These are phyloP conservation scores for Aspergillus versicolor DNA, from an alignment of 2,329 filamentous ascomycete species.

Conservation along the genomic window DNA sequence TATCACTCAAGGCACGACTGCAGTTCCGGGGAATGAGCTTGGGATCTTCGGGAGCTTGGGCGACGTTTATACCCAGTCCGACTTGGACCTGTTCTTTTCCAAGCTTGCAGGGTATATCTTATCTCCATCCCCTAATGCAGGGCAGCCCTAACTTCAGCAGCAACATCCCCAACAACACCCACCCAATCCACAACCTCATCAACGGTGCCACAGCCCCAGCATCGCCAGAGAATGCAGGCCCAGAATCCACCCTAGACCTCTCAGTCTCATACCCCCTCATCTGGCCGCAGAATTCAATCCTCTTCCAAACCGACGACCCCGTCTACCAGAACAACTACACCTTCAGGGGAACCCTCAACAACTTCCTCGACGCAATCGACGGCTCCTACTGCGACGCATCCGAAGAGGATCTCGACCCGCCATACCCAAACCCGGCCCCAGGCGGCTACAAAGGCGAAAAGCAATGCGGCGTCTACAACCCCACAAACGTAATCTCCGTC, in stretches of 20 bases:
- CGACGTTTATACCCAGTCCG: slow-evolving; percentile 48
- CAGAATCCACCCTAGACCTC: slow-evolving; percentile 57
- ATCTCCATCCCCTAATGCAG: background rate
- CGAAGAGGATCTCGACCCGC: slow-evolving; percentile 53
- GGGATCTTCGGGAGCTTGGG: slow-evolving; percentile 48
- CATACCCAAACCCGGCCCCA: slow-evolving; percentile 50
- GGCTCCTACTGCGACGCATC: slow-evolving; percentile 52
- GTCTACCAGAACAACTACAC: slow-evolving; percentile 37
- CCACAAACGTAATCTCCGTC: slow-evolving; percentile 58
- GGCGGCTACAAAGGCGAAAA: slow-evolving; percentile 46
- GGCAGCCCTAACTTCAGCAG: background rate
- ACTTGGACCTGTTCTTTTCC: slow-evolving; percentile 45
- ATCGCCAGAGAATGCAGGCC: slow-evolving; percentile 35
- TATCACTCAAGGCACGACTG: slow-evolving; percentile 38
- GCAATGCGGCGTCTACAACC: slow-evolving; percentile 52
- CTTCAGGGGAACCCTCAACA: slow-evolving; percentile 41
- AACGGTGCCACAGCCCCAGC: slow-evolving; percentile 46
- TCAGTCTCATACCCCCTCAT: slow-evolving; percentile 51
- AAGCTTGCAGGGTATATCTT: slow-evolving; percentile 29
- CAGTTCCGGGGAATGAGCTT: slow-evolving; percentile 44
- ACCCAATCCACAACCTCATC: slow-evolving; percentile 49
- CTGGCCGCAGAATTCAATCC: slow-evolving; percentile 51
- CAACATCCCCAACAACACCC: slow-evolving; percentile 41
- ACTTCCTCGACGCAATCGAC: slow-evolving; percentile 54
- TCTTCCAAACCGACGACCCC: slow-evolving; percentile 53